Evolutionary conservation across 2,329 filamentous ascomycete species (phyloP), one percentile per base, ranked within the genome.

Genomic region (Cladosporium sp.): DNA sequence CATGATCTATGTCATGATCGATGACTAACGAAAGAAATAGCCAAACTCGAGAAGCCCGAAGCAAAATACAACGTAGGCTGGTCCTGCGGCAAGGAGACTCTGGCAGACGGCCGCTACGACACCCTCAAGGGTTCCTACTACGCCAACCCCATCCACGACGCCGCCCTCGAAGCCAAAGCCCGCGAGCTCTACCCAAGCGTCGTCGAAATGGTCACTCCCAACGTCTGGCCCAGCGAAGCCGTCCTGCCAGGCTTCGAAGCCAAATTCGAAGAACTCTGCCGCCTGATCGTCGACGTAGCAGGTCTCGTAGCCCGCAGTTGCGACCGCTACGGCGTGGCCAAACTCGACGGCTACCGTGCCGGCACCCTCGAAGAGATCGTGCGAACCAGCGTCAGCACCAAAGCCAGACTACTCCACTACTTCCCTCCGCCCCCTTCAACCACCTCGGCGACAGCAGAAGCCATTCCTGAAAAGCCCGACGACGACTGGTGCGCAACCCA

Each of bases 401-500:
- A 99, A 74, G 94, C 94, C 1, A 81, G 94, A 12, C 78, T 99
- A 25, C 77, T 97, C 65, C 94, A 99, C 75, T 99, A 99, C 74
- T 97, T 92, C 66, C 93, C 93, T 9, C 66, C 68, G 10, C 70
- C 71, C 7, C 58, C 60, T 53, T 59, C 63, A 4, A 17, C 42
- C 22, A 2, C 24, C 8, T 12, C 52, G 56, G 60, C 58, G 12
- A 17, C 52, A 10, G 1, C 80, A 80, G 69, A 76, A 74, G 20
- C 69, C 71, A 9, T 67, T 68, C 15, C 65, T 68, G 19, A 64
- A 73, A 58, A 60, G 2, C 60, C 75, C n/a, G 87, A 91, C 60
- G 92, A 97, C 72, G 90, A 95, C 75, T 99, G 94, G 94, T 99
- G 93, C 73, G 90, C 91, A 8, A 91, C 88, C 1, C 89, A 94